phyloP scores from a whole-genome alignment of 495 filamentous ascomycete species.

The Tuber calosporum region DNA sequence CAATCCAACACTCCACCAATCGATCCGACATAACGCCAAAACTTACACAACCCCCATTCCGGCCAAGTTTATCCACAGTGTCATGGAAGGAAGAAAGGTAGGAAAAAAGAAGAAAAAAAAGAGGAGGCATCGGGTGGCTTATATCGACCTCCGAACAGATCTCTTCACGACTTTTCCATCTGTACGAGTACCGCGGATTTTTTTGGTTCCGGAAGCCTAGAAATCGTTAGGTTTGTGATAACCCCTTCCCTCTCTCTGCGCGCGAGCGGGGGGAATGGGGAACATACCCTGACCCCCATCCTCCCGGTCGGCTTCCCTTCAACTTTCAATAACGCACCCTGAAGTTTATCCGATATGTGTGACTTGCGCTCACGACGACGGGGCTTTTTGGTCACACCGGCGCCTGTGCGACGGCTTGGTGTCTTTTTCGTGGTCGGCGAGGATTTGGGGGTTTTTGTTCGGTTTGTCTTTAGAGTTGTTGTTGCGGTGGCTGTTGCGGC shows the following conservation, averaged over 20 bases:
- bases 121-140: background rate
- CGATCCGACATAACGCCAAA: background rate
- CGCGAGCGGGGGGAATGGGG: background rate
- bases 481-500: constrained; percentile 39
- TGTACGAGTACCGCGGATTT: constrained; percentile 43
- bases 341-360: constrained; percentile 41
- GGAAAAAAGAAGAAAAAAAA: background rate
- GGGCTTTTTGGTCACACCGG: constrained; percentile 16
- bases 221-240: constrained; percentile 1
- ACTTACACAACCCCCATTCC: background rate
- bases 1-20: background rate
- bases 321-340: constrained; percentile 41
- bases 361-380: constrained; percentile 44
- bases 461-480: constrained; percentile 38
- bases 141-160: background rate
- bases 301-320: constrained; percentile 40
- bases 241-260: background rate
- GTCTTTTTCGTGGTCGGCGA: constrained; percentile 18
- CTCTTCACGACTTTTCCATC: constrained; percentile 38
- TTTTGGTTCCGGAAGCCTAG: constrained; percentile 43
- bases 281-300: constrained; percentile 38
- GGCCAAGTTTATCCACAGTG: background rate
- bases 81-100: background rate
- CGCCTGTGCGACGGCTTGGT: constrained; percentile 18
- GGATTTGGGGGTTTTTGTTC: constrained; percentile 21